These are phyloP conservation scores for Umbellularia californica DNA, from an alignment of 164 flowering plant species.

Conservation along the genomic window DNA sequence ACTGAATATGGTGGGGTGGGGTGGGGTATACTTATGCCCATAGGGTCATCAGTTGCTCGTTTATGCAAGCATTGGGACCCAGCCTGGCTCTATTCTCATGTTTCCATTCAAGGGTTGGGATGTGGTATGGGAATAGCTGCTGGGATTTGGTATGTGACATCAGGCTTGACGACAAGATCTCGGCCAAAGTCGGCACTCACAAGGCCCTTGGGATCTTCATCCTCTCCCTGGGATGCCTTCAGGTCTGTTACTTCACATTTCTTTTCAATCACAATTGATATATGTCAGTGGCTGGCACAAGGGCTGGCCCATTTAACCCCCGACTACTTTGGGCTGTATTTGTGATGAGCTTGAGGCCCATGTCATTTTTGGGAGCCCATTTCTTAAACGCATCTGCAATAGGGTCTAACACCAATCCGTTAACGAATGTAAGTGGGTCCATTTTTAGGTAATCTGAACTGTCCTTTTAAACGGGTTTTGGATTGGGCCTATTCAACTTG, in stretches of 20 bases:
- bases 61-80: conserved; percentile 55
- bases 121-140: conserved; percentile 47
- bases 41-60: conserved; percentile 53
- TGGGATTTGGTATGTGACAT: conserved; percentile 41
- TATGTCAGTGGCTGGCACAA: too few relatives aligned
- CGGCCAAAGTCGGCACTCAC: conserved; percentile 35
- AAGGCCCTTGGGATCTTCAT: conserved; percentile 50
- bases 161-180: conserved; percentile 33
- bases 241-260: conserved; percentile 27
- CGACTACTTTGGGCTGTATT: not conserved
- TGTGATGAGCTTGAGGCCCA: not conserved
- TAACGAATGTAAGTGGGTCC: not conserved
- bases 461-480: too few relatives aligned
- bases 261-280: not conserved
- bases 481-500: not conserved
- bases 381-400: too few relatives aligned
- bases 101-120: conserved; percentile 35
- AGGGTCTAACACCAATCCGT: not conserved
- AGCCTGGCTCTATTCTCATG: conserved; percentile 61
- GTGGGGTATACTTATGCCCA: conserved; percentile 60
- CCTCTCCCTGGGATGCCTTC: conserved; percentile 57
- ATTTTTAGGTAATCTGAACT: too few relatives aligned
- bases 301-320: not conserved
- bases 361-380: too few relatives aligned
- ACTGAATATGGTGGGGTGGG: conserved; percentile 52